A percentile compares a stretch with the other conserved stretches of the same genome.
phyloP scores from a whole-genome alignment of 129 eudicot species.

The Helichrysum umbraculigerum region DNA sequence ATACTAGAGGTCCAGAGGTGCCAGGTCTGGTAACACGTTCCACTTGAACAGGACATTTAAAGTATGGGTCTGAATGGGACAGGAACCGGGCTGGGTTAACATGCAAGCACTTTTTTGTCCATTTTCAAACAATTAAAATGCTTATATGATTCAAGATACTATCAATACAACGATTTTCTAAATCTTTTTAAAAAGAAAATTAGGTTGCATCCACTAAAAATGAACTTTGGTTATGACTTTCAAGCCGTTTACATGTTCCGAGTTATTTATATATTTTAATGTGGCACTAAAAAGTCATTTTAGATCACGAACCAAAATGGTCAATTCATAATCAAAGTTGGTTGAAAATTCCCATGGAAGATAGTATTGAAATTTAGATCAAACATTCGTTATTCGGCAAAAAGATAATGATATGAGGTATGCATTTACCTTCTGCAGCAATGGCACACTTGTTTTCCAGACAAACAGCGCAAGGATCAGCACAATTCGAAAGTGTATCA shows the following conservation, averaged over 20 bases:
- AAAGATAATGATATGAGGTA: not conserved
- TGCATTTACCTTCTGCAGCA: constrained; percentile 73
- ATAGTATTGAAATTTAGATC: not conserved
- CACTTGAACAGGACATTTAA: not conserved
- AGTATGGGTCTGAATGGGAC: not conserved
- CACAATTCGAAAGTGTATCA: constrained; percentile 43
- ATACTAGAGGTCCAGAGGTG: not conserved
- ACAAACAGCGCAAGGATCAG: constrained; percentile 92
- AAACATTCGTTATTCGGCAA: not conserved
- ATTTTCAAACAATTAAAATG: no score
- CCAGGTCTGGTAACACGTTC: constrained; percentile 3
- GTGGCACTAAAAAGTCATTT: no score
- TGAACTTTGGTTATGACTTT: no score
- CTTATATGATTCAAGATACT: no score
- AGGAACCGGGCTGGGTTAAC: not conserved
- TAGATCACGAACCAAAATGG: not conserved
- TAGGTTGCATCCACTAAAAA: no score
- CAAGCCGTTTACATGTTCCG: no score
- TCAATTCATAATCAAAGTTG: not conserved
- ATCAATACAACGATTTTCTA: no score
- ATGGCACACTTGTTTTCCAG: constrained; percentile 86
- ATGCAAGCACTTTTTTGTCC: not conserved
- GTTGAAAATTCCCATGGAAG: not conserved
- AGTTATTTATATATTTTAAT: no score
- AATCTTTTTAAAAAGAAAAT: no score